Percentiles rank a stretch among this genome's conserved stretches.
Conservation (phyloP, 2,329 filamentous ascomycete species). For the Thermothelomyces thermophilus region DNA sequence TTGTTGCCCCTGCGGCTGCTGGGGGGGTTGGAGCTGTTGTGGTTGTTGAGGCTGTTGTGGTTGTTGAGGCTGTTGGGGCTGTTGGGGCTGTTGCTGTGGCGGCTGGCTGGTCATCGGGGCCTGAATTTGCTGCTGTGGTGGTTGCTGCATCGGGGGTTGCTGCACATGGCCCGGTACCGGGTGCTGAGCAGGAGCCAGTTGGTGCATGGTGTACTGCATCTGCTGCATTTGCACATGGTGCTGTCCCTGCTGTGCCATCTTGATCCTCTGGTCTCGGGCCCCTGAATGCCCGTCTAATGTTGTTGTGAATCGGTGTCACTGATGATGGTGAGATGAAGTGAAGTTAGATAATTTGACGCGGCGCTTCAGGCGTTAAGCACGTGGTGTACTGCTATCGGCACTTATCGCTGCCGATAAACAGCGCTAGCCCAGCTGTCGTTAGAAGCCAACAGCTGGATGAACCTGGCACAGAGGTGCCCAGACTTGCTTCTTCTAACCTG, state of each 20-base stretch:
- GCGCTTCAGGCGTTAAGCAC: constrained; percentile 1
- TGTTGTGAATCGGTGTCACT: background rate
- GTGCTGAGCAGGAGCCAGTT: constrained; percentile 5
- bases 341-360: constrained; percentile 6
- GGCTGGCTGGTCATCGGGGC: background rate
- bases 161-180: no score
- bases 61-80: constrained; percentile 13
- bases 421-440: background rate
- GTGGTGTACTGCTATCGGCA: constrained; percentile 15
- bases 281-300: background rate
- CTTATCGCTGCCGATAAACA: constrained; percentile 2
- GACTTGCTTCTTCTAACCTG: no score
- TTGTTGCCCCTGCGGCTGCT: constrained; percentile 13
- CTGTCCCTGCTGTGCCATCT: constrained; percentile 5
- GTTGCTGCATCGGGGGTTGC: constrained; percentile 13
- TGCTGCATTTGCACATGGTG: constrained; percentile 10
- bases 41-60: constrained; percentile 9
- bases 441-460: background rate
- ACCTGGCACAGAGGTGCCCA: no score
- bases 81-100: constrained; percentile 5
- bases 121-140: constrained; percentile 10
- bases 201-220: constrained; percentile 11
- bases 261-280: background rate
- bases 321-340: background rate
- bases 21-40: constrained; percentile 6